These are phyloP conservation scores for Penicillium verhagenii DNA, from an alignment of 495 filamentous ascomycete genomes.

Conservation along the genomic window DNA sequence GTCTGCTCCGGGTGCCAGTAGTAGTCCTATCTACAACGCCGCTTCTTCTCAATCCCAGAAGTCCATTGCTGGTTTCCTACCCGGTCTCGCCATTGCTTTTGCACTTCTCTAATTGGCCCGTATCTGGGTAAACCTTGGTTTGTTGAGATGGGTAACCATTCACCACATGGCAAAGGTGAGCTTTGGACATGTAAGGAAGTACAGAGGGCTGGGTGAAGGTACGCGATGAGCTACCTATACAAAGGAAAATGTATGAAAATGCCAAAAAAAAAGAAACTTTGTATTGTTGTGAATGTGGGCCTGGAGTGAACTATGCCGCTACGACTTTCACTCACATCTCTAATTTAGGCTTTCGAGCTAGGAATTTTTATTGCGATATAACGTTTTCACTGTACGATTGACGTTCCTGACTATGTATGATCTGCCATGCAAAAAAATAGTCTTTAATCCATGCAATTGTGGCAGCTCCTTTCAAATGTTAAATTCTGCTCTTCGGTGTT, in stretches of 20 bases:
- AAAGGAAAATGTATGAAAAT: background rate
- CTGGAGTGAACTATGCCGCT: background rate
- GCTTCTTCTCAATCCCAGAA: slow-evolving; percentile 24
- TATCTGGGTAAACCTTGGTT: background rate
- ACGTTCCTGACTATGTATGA: background rate
- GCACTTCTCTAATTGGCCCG: slow-evolving; percentile 17
- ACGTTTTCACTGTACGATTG: background rate
- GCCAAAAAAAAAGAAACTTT: background rate
- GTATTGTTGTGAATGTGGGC: background rate
- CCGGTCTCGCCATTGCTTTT: slow-evolving; percentile 17
- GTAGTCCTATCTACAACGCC: slow-evolving; percentile 19
- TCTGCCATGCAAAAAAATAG: background rate
- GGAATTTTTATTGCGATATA: background rate
- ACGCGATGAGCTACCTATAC: background rate
- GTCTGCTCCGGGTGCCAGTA: slow-evolving; percentile 8
- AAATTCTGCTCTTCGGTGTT: background rate
- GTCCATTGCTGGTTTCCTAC: slow-evolving; percentile 19
- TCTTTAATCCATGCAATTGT: background rate
- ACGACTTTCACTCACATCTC: background rate
- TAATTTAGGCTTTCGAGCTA: background rate
- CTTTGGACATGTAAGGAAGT: background rate
- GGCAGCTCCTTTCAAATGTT: background rate
- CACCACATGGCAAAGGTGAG: background rate
- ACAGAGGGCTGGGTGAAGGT: background rate
- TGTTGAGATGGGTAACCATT: background rate